These are phyloP conservation scores for Spinacia oleracea DNA, from an alignment of 179 eudicot species.

Conservation along the genomic window DNA sequence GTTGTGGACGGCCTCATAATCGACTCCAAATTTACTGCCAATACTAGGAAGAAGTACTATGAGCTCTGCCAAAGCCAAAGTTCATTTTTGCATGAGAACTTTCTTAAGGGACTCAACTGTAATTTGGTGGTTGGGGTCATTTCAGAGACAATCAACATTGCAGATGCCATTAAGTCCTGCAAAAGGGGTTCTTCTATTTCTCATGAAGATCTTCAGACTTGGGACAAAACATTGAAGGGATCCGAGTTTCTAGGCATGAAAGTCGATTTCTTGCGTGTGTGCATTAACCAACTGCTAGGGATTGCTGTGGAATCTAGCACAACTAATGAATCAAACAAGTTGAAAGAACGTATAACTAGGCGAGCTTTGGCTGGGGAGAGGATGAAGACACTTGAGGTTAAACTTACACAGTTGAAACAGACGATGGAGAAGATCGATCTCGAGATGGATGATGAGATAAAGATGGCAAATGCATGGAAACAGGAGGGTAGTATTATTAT, in stretches of 20 bases:
- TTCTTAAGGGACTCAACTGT: constrained; percentile 47
- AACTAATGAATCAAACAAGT: constrained; percentile 25
- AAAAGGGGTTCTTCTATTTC: constrained; percentile 18
- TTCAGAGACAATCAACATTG: constrained; percentile 52
- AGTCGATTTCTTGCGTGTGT: constrained; percentile 42
- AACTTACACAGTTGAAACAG: constrained; percentile 12
- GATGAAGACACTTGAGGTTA: constrained; percentile 14
- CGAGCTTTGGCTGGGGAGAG: constrained; percentile 10
- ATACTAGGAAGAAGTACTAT: constrained; percentile 33
- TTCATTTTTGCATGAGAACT: constrained; percentile 44
- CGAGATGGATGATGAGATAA: constrained; percentile 12
- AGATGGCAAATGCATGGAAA: constrained; percentile 7
- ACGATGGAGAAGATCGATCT: constrained; percentile 13
- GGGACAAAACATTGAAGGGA: constrained; percentile 50
- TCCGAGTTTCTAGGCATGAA: constrained; percentile 56
- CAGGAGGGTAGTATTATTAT: neutral
- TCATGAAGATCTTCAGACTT: constrained; percentile 30
- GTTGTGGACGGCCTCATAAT: constrained; percentile 44
- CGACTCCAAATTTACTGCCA: constrained; percentile 42
- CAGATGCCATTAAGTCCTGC: constrained; percentile 58
- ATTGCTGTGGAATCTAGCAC: constrained; percentile 16
- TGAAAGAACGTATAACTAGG: neutral
- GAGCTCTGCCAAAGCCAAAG: constrained; percentile 49
- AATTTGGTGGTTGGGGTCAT: constrained; percentile 49
- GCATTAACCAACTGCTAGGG: constrained; percentile 33